phyloP scores from a whole-genome alignment of 1,284 basidiomycete species.

The Trichosporon inkin region DNA sequence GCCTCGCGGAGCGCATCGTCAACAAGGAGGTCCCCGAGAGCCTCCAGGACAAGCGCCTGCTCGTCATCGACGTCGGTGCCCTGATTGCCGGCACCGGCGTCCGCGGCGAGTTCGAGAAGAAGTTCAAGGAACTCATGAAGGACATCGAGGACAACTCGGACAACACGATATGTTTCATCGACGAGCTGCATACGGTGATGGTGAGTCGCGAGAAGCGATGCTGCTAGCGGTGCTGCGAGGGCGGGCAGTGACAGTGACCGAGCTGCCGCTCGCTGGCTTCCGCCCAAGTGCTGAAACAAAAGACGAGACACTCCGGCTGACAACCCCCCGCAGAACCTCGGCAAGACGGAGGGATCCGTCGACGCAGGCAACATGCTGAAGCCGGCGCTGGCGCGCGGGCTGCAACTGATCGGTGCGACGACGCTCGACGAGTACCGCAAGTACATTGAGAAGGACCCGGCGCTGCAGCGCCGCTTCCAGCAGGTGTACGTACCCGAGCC shows the following conservation, averaged over 20 bases:
- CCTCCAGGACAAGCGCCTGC: conserved; percentile 71
- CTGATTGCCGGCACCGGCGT: conserved; percentile 84
- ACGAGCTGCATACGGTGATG: conserved; percentile 64
- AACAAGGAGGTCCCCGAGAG: conserved; percentile 88
- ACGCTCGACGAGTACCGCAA: conserved; percentile 87
- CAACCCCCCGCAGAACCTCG: conserved; percentile 77
- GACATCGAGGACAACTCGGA: conserved; percentile 80
- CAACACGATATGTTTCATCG: conserved; percentile 73
- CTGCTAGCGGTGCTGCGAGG: too few relatives aligned
- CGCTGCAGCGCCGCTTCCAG: conserved; percentile 84
- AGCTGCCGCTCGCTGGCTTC: too few relatives aligned
- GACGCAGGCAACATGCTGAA: conserved; percentile 70
- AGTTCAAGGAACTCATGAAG: conserved; percentile 76
- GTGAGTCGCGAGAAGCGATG: too few relatives aligned
- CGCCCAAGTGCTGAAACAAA: too few relatives aligned
- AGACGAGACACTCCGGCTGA: conserved; percentile 48
- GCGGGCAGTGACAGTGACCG: too few relatives aligned
- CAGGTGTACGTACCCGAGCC: conserved; percentile 84
- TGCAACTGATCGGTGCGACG: conserved; percentile 82
- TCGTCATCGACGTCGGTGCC: conserved; percentile 73
- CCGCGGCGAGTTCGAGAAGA: conserved; percentile 85
- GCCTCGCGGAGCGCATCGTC: conserved; percentile 76
- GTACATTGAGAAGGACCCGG: conserved; percentile 86
- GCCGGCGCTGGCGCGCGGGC: conserved; percentile 69
- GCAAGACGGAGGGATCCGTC: conserved; percentile 85